Conservation (phyloP, 257 asterid species). For the Dorcoceras hygrometricum region DNA sequence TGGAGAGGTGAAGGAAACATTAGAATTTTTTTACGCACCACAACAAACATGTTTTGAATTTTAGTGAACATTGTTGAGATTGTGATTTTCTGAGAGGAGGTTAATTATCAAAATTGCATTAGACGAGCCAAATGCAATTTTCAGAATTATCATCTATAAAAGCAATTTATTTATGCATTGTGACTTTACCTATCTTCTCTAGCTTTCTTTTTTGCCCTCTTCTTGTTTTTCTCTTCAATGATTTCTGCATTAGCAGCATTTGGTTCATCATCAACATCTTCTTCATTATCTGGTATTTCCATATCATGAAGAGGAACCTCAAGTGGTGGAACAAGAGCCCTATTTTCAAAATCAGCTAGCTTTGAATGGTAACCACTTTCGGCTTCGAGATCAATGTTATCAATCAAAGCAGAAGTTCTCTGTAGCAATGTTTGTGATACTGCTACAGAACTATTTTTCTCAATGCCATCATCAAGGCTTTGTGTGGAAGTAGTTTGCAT, state of each 20-base stretch:
- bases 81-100: not conserved
- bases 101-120: not conserved
- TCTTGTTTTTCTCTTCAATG: constrained; percentile 51
- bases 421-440: constrained; percentile 28
- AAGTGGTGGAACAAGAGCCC: constrained; percentile 81
- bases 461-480: constrained; percentile 25
- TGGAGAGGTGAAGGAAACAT: not conserved
- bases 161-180: constrained; percentile 19
- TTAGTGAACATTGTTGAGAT: not conserved
- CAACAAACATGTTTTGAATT: not conserved
- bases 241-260: constrained; percentile 29
- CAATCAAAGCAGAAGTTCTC: constrained; percentile 27
- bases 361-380: constrained; percentile 36
- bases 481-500: constrained; percentile 30
- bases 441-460: constrained; percentile 29
- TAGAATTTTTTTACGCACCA: not conserved
- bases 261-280: constrained; percentile 34
- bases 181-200: constrained; percentile 57
- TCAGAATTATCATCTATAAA: not conserved
- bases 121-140: not conserved
- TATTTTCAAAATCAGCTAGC: constrained; percentile 62
- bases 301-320: constrained; percentile 84
- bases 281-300: constrained; percentile 46
- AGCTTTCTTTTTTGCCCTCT: constrained; percentile 55
- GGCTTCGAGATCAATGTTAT: constrained; percentile 25